phyloP scores from a whole-genome alignment of 352 stramenopile genomes.

The Elongisporangium prolatum region DNA sequence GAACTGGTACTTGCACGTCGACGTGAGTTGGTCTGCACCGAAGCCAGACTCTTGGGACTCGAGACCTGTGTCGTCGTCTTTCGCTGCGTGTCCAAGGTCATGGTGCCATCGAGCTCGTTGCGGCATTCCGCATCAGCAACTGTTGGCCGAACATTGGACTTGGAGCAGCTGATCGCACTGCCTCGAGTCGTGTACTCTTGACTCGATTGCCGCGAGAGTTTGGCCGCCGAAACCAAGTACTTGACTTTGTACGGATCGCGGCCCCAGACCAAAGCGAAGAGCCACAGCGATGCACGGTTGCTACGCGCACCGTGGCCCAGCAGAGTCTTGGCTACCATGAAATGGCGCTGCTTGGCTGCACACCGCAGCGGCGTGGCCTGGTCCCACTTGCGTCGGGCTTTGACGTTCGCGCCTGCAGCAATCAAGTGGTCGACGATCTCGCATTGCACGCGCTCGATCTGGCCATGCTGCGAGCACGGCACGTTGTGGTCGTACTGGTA shows the following conservation, averaged over 20 bases:
- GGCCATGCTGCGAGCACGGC: conserved; percentile 10
- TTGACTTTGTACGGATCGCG: conserved; percentile 24
- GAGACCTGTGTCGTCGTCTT: background rate
- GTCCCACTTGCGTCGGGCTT: conserved; percentile 11
- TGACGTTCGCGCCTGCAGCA: conserved; percentile 12
- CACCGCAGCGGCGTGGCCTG: conserved; percentile 24
- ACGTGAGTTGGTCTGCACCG: background rate
- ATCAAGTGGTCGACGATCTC: conserved; percentile 21
- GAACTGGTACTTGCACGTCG: background rate
- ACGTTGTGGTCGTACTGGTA: conserved; percentile 16
- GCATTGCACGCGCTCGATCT: conserved; percentile 12
- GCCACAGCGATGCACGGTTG: conserved; percentile 9
- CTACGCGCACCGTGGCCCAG: conserved; percentile 23
- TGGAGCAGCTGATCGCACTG: conserved; percentile 3
- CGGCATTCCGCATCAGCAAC: background rate
- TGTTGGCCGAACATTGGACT: background rate
- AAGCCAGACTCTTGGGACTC: background rate
- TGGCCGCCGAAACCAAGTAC: conserved; percentile 13
- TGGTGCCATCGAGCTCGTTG: background rate
- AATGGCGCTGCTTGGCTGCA: conserved; percentile 24
- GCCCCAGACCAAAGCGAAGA: conserved; percentile 17
- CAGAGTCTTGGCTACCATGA: conserved; percentile 23
- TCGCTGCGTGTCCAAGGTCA: background rate
- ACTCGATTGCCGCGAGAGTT: conserved; percentile 1
- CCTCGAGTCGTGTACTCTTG: conserved; percentile 6